These are phyloP conservation scores for Infundibulicybe gibba DNA, from an alignment of 768 basidiomycete species.

Conservation along the genomic window DNA sequence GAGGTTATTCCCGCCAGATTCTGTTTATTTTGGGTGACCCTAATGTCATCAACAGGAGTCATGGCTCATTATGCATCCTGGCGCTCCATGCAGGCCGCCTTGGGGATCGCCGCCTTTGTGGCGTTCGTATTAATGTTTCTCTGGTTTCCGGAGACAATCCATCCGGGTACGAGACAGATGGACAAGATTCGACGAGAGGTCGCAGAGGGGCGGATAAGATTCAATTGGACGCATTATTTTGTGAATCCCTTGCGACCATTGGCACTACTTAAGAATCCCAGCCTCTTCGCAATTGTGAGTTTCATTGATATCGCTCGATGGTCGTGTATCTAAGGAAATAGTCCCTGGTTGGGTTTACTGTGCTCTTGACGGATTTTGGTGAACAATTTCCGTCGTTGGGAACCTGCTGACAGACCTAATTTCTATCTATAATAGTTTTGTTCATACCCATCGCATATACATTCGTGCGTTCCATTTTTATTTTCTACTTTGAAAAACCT, in stretches of 20 bases:
- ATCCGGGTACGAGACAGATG: constrained; percentile 40
- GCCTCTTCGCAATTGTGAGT: neutral
- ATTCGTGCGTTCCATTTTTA: neutral
- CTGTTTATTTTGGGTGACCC: constrained; percentile 28
- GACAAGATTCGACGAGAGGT: constrained; percentile 24
- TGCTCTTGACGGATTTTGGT: neutral
- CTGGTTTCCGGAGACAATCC: constrained; percentile 47
- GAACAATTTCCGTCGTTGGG: neutral
- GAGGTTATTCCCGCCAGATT: constrained; percentile 22
- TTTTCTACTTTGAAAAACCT: neutral
- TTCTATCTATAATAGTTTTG: neutral
- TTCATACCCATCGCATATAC: neutral
- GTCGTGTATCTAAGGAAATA: neutral
- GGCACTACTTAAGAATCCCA: neutral
- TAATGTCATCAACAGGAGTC: constrained; percentile 33
- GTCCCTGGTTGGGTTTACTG: neutral
- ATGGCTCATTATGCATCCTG: constrained; percentile 60
- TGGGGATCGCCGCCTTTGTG: constrained; percentile 36
- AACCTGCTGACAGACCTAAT: neutral
- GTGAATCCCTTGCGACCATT: neutral
- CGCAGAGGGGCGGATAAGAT: neutral
- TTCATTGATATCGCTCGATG: neutral
- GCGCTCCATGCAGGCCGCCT: constrained; percentile 48
- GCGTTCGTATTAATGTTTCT: constrained; percentile 26
- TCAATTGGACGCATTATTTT: no score